Evolutionary conservation across 1,139 yeast species (phyloP), one percentile per base, ranked within the genome.

Genomic region (Debaryomyces subglobosus): DNA sequence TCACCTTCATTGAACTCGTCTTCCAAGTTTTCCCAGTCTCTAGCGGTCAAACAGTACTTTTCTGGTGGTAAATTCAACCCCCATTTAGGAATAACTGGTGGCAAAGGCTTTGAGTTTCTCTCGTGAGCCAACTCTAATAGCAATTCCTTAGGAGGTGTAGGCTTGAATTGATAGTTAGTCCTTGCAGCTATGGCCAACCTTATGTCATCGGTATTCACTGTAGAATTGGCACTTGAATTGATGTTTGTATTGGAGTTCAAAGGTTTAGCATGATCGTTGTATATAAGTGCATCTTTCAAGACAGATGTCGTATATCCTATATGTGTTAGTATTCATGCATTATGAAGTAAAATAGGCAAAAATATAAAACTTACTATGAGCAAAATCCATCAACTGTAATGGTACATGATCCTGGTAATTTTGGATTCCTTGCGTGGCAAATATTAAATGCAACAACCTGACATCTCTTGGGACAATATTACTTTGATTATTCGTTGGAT

Each of bases 61-160:
- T 94, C 99, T 8, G 99, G 99, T 3, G 99, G 99, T 49, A 95
- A 75, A 53, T 97, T 82, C 48, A 94, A 78, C 20, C 99, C 99
- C 86, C 94, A 92, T 48, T 87, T 83, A 24, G 96, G 95, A 65
- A 91, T 85, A 27, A 94, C 94, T 7, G 95, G 90, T 4, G 99
- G 99, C 50, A 94, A 75, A 0, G 96, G 86, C 63, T 89, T 85
- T 57, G 90, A 85, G 65, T 94, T 94, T 57, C 97, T 77, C 63
- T 95, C 99, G 33, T 86, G 88, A 0, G 99, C 99, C 59, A 94
- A 74, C 66, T 94, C 97, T 64, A 94, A 72, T 55, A 94, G 69
- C 58, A 94, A 74, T 64, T 94, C 98, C 67, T 94, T 94, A 2
- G 96, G 96, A 5, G 97, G 96, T 0, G 95, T 86, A 1, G 98